phyloP scores from a whole-genome alignment of 371 early-diverging fungal species.

The Mortierella sp. region DNA sequence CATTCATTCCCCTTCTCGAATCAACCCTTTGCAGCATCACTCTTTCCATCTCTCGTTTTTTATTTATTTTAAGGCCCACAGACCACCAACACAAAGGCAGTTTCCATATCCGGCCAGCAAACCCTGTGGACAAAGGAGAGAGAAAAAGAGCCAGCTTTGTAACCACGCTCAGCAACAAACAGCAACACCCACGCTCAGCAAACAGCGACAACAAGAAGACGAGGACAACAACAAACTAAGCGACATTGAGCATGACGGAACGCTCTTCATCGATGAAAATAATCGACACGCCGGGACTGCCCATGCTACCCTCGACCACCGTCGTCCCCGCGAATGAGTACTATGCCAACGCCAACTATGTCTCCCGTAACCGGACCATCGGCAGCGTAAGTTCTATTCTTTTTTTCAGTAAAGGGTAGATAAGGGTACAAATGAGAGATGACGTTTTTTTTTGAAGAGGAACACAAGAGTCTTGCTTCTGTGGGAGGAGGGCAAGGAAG shows the following conservation, averaged over 20 bases:
- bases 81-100: neutral
- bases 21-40: neutral
- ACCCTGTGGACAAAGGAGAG: too few relatives aligned
- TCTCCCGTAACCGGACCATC: constrained; percentile 26
- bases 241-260: constrained; percentile 27
- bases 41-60: neutral
- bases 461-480: too few relatives aligned
- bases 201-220: neutral
- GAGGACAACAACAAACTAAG: neutral
- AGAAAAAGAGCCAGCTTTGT: too few relatives aligned
- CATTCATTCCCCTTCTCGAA: neutral
- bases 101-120: neutral
- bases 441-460: too few relatives aligned
- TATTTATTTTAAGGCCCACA: neutral
- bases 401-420: neutral
- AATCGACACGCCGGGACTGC: constrained; percentile 7
- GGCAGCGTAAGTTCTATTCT: neutral
- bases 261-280: constrained; percentile 19
- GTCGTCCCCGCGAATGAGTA: constrained; percentile 39
- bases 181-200: neutral
- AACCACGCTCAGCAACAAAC: too few relatives aligned
- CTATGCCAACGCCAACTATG: constrained; percentile 33
- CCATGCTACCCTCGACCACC: constrained; percentile 18
- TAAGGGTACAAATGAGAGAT: too few relatives aligned
- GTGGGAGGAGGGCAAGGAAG: too few relatives aligned